Percentiles rank a stretch among this genome's conserved stretches.
These are phyloP conservation scores for Iodosphaeria phyllophila DNA, from an alignment of 2,329 filamentous ascomycete genomes.

Conservation along the genomic window DNA sequence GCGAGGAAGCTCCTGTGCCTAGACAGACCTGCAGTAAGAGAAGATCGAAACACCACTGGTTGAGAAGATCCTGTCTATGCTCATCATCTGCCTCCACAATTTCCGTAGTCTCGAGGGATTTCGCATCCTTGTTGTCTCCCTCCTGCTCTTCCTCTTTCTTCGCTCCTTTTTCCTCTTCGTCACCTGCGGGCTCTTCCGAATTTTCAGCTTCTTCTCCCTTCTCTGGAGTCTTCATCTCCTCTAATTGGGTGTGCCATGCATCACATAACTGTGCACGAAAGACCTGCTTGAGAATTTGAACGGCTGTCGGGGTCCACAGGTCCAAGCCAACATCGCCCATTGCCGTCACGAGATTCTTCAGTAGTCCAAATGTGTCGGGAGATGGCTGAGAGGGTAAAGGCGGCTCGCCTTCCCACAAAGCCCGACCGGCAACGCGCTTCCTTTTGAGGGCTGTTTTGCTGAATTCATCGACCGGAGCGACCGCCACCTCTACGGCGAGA, in stretches of 20 bases:
- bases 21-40: conserved; percentile 29
- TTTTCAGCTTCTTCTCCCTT: conserved; percentile 1
- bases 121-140: conserved; percentile 5
- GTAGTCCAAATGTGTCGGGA: conserved; percentile 50
- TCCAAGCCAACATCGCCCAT: conserved; percentile 61
- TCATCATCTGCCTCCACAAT: neutral
- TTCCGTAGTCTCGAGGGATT: neutral
- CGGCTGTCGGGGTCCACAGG: conserved; percentile 59
- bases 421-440: conserved; percentile 36
- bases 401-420: conserved; percentile 67
- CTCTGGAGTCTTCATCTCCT: conserved; percentile 4
- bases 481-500: conserved; percentile 34
- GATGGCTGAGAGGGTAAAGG: conserved; percentile 64
- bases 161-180: conserved; percentile 4
- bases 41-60: conserved; percentile 45
- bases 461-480: conserved; percentile 29
- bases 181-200: conserved; percentile 3
- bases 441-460: conserved; percentile 19
- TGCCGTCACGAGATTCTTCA: conserved; percentile 41
- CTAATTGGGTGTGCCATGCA: conserved; percentile 25
- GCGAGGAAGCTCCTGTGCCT: conserved; percentile 11
- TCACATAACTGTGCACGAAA: conserved; percentile 31
- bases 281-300: conserved; percentile 40
- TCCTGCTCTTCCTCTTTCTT: conserved; percentile 4
- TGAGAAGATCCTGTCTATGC: conserved; percentile 24